Base-by-base conservation (phyloP, 164 flowering plant genomes). In the Berberis thunbergii region DNA sequence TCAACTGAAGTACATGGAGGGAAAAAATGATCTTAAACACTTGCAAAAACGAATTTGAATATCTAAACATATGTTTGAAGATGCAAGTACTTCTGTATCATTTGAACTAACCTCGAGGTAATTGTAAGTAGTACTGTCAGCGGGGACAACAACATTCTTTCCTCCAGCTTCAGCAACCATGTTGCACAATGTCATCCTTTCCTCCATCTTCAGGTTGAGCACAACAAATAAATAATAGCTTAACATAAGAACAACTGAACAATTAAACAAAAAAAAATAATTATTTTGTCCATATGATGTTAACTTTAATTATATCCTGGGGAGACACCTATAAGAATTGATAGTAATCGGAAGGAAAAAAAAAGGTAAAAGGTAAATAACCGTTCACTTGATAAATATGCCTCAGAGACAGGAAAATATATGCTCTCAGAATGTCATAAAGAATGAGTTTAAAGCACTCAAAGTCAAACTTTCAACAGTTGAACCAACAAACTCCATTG, bases 121-220 rank as follows among this genome's bases (percentile, higher is more conserved):
- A 63, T 91, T 81, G 49, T 67, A 80, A 39, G 99, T 95, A 38
- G 96, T 91, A 67, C 74, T 74, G 76, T 95, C 99, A 74, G 92
- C 88, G 59, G 97, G 99, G 38, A 95, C 82, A 69, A 95, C 81
- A 70, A 97, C 99, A 78, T 95, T 95, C 75, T 95, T 95, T 46
- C 97, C 99, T 42, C 99, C 99, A 77, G 99, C 99, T 82, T 95
- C 99, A 67, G 91, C 81, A 61, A 95, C 99, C 99, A 95, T 95
- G 83, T 89, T 95, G 86, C 99, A 95, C n/a, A 95, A 77, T 52
- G 99, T 95, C 99, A 95, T 95, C 65, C 99, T 80, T 64, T 95
- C 99, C 78, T 95, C 99, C 97, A 95, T 95, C 99, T 95, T 52
- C 62, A 63, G 63, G 54, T 42, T 49, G 46, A 75, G 5, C 66